Percentiles rank a stretch among this genome's conserved stretches.
phyloP scores from a whole-genome alignment of 2,329 filamentous ascomycete genomes.

The Fusarium ramigenum region DNA sequence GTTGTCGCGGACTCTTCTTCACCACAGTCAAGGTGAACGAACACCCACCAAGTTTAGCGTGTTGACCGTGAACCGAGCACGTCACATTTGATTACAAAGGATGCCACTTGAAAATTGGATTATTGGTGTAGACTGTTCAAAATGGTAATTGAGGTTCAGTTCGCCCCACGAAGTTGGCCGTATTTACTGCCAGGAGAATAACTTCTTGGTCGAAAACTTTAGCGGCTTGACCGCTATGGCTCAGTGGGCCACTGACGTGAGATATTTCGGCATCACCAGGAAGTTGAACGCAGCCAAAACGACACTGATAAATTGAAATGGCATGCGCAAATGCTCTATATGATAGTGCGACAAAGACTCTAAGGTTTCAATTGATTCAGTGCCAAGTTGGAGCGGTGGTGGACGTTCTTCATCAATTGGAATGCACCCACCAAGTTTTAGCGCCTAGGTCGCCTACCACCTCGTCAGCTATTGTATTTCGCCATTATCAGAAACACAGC shows the following conservation, averaged over 20 bases:
- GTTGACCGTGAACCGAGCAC: too few species aligned
- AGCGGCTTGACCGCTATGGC: not conserved
- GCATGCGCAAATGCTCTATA: not conserved
- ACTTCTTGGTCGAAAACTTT: not conserved
- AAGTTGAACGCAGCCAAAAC: not conserved
- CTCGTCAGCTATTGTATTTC: fast-evolving
- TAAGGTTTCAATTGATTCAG: not conserved
- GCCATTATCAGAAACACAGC: fast-evolving
- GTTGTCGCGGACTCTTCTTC: too few species aligned
- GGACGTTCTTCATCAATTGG: fast-evolving
- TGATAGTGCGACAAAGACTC: fast-evolving
- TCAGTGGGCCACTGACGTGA: not conserved
- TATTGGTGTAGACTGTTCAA: not conserved
- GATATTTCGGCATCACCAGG: not conserved
- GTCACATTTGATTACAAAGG: too few species aligned
- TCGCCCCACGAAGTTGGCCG: not conserved
- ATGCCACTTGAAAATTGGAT: not conserved
- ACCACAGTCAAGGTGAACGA: too few species aligned
- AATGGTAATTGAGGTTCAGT: not conserved
- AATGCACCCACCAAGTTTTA: fast-evolving
- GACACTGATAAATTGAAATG: fast-evolving
- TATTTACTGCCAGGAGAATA: not conserved
- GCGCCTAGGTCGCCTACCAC: fast-evolving
- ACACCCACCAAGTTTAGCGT: too few species aligned
- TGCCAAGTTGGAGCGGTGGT: not conserved